phyloP scores from a whole-genome alignment of 1,139 yeast species.

The Saccharomyces hybrid region DNA sequence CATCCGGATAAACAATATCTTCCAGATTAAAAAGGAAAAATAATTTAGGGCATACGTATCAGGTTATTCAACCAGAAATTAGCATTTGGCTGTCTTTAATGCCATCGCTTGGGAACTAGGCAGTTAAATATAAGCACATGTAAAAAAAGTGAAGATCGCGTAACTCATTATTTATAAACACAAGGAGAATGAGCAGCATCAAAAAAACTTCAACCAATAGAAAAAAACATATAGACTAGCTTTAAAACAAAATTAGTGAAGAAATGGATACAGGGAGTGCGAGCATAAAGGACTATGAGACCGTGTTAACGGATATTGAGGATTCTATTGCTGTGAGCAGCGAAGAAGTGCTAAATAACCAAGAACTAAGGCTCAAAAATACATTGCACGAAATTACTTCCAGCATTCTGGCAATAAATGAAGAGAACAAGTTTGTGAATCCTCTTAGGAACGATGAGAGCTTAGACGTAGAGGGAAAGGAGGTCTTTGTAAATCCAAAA shows the following conservation, averaged over 20 bases:
- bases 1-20: neutral
- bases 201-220: neutral
- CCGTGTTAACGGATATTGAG: slow-evolving; percentile 9
- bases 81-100: neutral
- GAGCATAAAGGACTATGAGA: neutral
- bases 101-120: neutral
- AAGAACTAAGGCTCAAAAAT: slow-evolving; percentile 16
- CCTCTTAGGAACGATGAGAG: slow-evolving; percentile 1
- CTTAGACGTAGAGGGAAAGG: neutral
- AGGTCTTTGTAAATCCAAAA: slow-evolving; percentile 16
- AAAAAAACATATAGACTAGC: neutral
- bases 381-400: slow-evolving; percentile 23
- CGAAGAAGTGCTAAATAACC: slow-evolving; percentile 17
- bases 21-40: neutral
- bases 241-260: neutral
- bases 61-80: neutral
- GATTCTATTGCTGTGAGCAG: slow-evolving; percentile 14
- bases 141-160: neutral
- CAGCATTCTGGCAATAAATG: slow-evolving; percentile 17
- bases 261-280: neutral
- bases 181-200: neutral
- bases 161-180: neutral
- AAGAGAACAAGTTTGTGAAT: slow-evolving; percentile 19
- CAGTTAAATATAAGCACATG: neutral
- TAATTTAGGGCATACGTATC: neutral